These are phyloP conservation scores for Pelargonium myrrhifolium DNA, from an alignment of 441 rosid genomes.

Conservation along the genomic window DNA sequence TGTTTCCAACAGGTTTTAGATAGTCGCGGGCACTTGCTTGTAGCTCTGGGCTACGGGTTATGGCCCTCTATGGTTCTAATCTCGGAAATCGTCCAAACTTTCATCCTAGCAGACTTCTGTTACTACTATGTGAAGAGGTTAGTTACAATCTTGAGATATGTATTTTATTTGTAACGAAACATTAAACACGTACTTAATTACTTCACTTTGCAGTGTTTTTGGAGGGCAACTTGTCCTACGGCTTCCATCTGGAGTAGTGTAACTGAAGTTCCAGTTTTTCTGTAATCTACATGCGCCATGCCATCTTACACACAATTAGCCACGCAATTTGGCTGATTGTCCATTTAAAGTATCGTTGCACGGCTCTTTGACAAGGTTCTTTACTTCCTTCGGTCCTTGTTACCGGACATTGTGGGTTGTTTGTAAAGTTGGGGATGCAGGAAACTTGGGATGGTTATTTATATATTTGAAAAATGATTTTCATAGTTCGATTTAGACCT, in stretches of 20 bases:
- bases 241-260: slow-evolving; percentile 95
- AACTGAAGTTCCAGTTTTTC: slow-evolving; percentile 17
- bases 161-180: neutral
- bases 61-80: slow-evolving; percentile 65
- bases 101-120: slow-evolving; percentile 56
- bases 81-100: no score
- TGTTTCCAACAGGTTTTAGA: slow-evolving; percentile 37
- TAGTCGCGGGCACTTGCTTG: slow-evolving; percentile 43
- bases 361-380: neutral
- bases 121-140: no score
- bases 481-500: slow-evolving; percentile 15
- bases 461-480: slow-evolving; percentile 19
- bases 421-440: slow-evolving; percentile 15
- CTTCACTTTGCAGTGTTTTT: slow-evolving; percentile 54
- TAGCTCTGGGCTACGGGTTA: slow-evolving; percentile 53
- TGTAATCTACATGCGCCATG: no score
- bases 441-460: slow-evolving; percentile 22
- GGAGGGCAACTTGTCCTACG: slow-evolving; percentile 98
- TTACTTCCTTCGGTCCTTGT: no score
- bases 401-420: no score
- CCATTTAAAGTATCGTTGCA: neutral
- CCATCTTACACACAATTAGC: no score
- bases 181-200: no score
- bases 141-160: neutral
- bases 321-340: neutral